Evolutionary conservation across 2,329 filamentous ascomycete species (phyloP).

Genomic region (Fusarium nurragi): DNA sequence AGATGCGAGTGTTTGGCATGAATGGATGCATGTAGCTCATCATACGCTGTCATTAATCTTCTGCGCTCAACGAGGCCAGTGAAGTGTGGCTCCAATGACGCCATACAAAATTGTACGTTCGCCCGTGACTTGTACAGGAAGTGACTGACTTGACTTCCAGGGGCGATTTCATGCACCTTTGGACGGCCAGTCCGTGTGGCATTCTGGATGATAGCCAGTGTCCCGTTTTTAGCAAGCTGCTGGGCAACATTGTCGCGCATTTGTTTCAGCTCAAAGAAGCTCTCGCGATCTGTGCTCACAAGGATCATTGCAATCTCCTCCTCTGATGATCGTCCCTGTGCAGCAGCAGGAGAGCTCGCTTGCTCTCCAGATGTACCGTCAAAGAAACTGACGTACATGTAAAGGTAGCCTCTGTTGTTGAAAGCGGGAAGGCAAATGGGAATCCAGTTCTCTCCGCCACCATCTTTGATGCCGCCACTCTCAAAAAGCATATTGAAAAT

Average conservation of each 20-base stretch:
- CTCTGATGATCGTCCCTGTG: slow-evolving; percentile 71
- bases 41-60: slow-evolving; percentile 84
- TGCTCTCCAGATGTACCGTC: slow-evolving; percentile 62
- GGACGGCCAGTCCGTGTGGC: slow-evolving; percentile 79
- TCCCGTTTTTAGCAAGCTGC: slow-evolving; percentile 79
- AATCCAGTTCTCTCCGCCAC: slow-evolving; percentile 95
- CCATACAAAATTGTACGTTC: slow-evolving; percentile 97
- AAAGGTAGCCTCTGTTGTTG: slow-evolving; percentile 94
- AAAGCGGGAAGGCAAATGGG: slow-evolving; percentile 95
- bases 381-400: slow-evolving; percentile 99
- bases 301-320: slow-evolving; percentile 91
- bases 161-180: slow-evolving; percentile 76
- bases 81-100: slow-evolving; percentile 78
- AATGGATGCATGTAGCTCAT: slow-evolving; percentile 83
- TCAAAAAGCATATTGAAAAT: slow-evolving; percentile 99
- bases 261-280: slow-evolving; percentile 87
- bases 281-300: slow-evolving; percentile 91
- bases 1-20: slow-evolving; percentile 85
- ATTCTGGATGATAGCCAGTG: slow-evolving; percentile 76
- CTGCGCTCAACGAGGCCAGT: slow-evolving; percentile 65
- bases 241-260: slow-evolving; percentile 71
- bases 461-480: slow-evolving; percentile 88
- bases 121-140: slow-evolving; percentile 95
- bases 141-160: slow-evolving; percentile 83
- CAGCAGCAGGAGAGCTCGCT: slow-evolving; percentile 60